Conservation (phyloP, 495 filamentous ascomycete species). For the Penicillium argentinense region DNA sequence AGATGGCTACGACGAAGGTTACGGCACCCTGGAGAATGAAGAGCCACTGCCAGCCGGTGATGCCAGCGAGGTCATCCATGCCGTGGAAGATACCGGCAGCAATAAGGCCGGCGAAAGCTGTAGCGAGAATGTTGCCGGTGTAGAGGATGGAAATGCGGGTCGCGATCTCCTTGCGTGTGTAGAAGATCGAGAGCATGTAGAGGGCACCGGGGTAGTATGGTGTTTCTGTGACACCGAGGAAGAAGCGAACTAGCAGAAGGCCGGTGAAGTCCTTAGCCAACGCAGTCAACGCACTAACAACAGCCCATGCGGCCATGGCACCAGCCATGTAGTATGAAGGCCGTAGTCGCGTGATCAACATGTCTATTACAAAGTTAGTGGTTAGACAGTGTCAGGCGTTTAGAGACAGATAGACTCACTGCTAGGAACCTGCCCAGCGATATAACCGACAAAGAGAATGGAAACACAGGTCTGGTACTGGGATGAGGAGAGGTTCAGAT, state of each 20-base stretch:
- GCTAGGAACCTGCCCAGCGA: conserved; percentile 20
- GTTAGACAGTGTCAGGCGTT: not conserved
- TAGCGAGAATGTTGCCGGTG: conserved; percentile 40
- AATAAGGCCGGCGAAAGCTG: conserved; percentile 50
- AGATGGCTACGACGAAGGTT: conserved; percentile 61
- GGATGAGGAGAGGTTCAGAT: conserved; percentile 38
- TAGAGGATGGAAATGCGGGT: conserved; percentile 45
- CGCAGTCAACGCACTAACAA: conserved; percentile 45
- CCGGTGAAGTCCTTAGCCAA: conserved; percentile 40
- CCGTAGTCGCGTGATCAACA: conserved; percentile 45
- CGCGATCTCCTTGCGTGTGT: conserved; percentile 47
- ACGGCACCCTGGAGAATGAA: conserved; percentile 62
- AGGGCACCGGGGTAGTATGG: conserved; percentile 47
- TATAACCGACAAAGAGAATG: conserved; percentile 53
- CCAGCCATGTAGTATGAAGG: conserved; percentile 29
- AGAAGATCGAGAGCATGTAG: conserved; percentile 46
- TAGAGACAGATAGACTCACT: conserved; percentile 26
- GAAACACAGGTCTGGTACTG: conserved; percentile 54
- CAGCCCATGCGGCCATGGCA: conserved; percentile 48
- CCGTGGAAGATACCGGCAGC: conserved; percentile 31
- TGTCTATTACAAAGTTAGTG: conserved; percentile 47
- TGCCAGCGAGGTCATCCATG: conserved; percentile 41
- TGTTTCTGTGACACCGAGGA: conserved; percentile 46
- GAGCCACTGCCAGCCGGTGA: conserved; percentile 77
- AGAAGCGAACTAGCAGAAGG: conserved; percentile 35